Conservation (phyloP, 352 stramenopile species). For the Pythium phragmiticola region DNA sequence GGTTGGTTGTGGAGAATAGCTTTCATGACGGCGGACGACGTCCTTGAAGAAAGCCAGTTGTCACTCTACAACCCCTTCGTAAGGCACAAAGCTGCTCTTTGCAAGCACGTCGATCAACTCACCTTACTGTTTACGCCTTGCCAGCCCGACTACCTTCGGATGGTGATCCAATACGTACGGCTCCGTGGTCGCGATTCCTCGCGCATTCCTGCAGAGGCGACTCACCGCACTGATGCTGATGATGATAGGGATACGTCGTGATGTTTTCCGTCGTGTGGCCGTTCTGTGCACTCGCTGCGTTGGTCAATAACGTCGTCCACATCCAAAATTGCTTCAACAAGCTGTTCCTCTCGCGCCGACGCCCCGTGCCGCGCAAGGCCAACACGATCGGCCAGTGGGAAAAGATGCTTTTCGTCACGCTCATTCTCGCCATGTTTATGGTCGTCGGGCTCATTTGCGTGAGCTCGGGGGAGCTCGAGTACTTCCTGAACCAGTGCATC, state of each 20-base stretch:
- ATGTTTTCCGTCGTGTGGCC: constrained; percentile 90
- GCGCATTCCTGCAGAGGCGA: neutral
- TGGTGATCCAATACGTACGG: constrained; percentile 87
- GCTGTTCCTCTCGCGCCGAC: constrained; percentile 63
- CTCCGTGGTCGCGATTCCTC: neutral
- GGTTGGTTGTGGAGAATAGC: constrained; percentile 25
- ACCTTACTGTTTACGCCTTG: neutral
- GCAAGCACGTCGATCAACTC: neutral
- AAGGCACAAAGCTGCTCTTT: constrained; percentile 17
- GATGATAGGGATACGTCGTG: constrained; percentile 75
- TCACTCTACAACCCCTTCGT: constrained; percentile 83
- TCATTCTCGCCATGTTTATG: constrained; percentile 80
- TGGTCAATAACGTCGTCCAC: constrained; percentile 82
- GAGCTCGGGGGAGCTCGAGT: constrained; percentile 82
- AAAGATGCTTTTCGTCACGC: constrained; percentile 83
- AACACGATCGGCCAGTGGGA: constrained; percentile 89
- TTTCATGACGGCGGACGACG: constrained; percentile 84
- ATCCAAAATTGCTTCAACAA: constrained; percentile 87
- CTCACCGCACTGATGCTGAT: neutral
- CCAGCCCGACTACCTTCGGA: constrained; percentile 80
- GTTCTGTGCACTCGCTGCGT: constrained; percentile 73
- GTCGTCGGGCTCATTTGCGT: constrained; percentile 83
- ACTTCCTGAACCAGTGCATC: constrained; percentile 75
- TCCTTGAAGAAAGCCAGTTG: constrained; percentile 81
- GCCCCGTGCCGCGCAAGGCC: constrained; percentile 72